phyloP scores from a whole-genome alignment of 2,329 filamentous ascomycete species.

The Albifimbria verrucaria region DNA sequence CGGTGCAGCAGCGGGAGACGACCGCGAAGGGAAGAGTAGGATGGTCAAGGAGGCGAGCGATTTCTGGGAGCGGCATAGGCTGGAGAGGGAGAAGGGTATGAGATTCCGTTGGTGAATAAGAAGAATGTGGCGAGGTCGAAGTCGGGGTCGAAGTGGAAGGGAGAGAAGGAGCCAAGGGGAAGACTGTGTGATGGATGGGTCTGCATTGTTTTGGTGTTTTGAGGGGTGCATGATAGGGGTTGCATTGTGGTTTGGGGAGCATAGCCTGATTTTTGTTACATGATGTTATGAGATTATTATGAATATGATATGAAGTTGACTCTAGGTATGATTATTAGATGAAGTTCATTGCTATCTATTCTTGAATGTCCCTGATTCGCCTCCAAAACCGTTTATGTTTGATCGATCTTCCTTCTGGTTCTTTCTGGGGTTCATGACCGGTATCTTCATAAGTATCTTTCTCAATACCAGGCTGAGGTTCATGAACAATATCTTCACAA shows the following conservation, averaged over 20 bases:
- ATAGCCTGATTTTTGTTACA: no score
- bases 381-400: no score
- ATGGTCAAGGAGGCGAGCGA: conserved; percentile 32
- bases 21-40: conserved; percentile 10
- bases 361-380: no score
- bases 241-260: no score
- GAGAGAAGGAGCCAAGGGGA: neutral
- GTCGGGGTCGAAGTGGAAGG: neutral
- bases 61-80: conserved; percentile 37
- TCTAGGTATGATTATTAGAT: neutral
- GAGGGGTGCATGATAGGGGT: no score
- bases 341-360: neutral
- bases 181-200: neutral
- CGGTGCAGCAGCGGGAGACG: conserved; percentile 10
- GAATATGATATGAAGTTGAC: no score
- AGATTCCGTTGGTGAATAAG: conserved; percentile 36
- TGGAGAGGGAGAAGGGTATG: conserved; percentile 36
- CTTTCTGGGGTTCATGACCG: no score
- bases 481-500: no score
- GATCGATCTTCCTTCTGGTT: no score
- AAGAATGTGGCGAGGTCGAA: conserved; percentile 6
- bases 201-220: neutral
- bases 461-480: no score
- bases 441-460: no score
- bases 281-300: no score